A percentile compares a stretch with the other conserved stretches of the same genome.
Conservation (phyloP, 2,329 filamentous ascomycete species). For the Aureobasidium sp. region DNA sequence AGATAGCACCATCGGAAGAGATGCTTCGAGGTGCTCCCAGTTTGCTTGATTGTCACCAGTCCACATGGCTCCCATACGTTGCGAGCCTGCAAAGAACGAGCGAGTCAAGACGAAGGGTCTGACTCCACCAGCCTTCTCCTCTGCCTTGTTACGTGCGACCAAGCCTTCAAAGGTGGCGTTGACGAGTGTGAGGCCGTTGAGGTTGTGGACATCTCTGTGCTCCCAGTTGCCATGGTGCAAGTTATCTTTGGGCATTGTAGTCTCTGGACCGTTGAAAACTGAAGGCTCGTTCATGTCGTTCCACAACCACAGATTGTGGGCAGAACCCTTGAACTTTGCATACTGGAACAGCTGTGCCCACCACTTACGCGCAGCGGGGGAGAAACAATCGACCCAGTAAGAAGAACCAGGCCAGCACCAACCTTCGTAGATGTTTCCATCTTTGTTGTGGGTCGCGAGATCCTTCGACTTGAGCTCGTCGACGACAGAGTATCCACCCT, state of each 20-base stretch:
- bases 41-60: slow-evolving; percentile 94
- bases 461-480: slow-evolving; percentile 78
- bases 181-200: slow-evolving; percentile 91
- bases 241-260: slow-evolving; percentile 98
- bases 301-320: slow-evolving; percentile 88
- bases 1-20: slow-evolving; percentile 87
- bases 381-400: slow-evolving; percentile 94
- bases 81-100: slow-evolving; percentile 84
- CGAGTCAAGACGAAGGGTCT: slow-evolving; percentile 91
- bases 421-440: slow-evolving; percentile 80
- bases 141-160: slow-evolving; percentile 76
- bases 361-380: slow-evolving; percentile 84
- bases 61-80: slow-evolving; percentile 93
- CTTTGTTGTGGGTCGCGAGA: slow-evolving; percentile 82
- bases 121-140: slow-evolving; percentile 43
- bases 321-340: slow-evolving; percentile 76
- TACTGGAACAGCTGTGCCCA: slow-evolving; percentile 88
- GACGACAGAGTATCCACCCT: slow-evolving; percentile 66
- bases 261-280: slow-evolving; percentile 96
- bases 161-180: slow-evolving; percentile 89
- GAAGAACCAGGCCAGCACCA: slow-evolving; percentile 99
- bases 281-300: slow-evolving; percentile 99
- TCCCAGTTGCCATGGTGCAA: slow-evolving; percentile 88
- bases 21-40: slow-evolving; percentile 84
- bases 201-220: slow-evolving; percentile 91